A percentile compares a stretch with the other conserved stretches of the same genome.
Conservation (phyloP, 441 rosid genomes). For the Geranium incanum region DNA sequence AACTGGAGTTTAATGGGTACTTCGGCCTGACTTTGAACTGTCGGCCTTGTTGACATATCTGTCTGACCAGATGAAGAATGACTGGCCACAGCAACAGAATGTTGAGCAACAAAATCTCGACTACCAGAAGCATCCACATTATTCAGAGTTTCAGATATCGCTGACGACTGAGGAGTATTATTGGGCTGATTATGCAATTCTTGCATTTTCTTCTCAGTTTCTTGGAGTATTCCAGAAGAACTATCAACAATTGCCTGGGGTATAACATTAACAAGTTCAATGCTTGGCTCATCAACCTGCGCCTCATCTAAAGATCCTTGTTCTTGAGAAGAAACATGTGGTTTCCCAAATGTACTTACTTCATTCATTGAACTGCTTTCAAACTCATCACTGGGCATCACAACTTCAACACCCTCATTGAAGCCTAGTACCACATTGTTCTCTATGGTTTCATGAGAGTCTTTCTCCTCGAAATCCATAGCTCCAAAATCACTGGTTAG, state of each 20-base stretch:
- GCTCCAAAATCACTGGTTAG: conserved; percentile 49
- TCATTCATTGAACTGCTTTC: conserved; percentile 52
- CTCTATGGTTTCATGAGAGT: conserved; percentile 37
- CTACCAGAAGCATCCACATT: conserved; percentile 32
- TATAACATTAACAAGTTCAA: conserved; percentile 33
- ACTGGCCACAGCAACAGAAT: conserved; percentile 25
- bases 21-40: conserved; percentile 48
- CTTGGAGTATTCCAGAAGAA: conserved; percentile 43
- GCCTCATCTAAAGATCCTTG: conserved; percentile 34
- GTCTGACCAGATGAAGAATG: conserved; percentile 39
- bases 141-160: conserved; percentile 30
- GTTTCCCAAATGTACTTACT: conserved; percentile 33
- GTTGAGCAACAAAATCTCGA: conserved; percentile 33
- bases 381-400: conserved; percentile 66
- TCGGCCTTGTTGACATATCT: conserved; percentile 30
- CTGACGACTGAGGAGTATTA: conserved; percentile 30
- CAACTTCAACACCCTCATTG: conserved; percentile 85
- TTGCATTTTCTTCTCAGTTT: conserved; percentile 48
- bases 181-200: conserved; percentile 40
- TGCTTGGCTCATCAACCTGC: conserved; percentile 30
- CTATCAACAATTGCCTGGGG: conserved; percentile 30
- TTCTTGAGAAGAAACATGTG: conserved; percentile 34
- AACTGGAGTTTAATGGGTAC: conserved; percentile 76
- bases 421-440: conserved; percentile 65
- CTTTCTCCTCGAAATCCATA: conserved; percentile 54